Base-by-base conservation (phyloP, 1,284 basidiomycete genomes). In the Earliella scabrosa region DNA sequence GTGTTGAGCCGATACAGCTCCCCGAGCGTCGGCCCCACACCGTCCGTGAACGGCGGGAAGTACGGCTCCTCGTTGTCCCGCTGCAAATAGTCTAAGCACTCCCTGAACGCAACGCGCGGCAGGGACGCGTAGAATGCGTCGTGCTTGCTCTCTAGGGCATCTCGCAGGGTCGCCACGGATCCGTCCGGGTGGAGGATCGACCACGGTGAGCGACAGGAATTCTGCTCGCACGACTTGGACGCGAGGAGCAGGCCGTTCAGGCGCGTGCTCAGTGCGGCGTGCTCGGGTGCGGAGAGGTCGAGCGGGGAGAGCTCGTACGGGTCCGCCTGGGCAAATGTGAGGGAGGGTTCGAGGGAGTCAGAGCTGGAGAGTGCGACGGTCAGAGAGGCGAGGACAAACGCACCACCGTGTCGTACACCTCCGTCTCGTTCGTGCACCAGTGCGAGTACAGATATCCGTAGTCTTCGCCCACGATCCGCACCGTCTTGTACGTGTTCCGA, bases 351-450 rank as follows among this genome's bases (percentile, higher is more conserved):
- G 16, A 14, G 10, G 2, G 10, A 3, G 26, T 9, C 31, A 13
- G 9, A 31, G 6, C 6, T 31, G 13, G 6, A 13, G 7, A 7
- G 6, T n/a, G 8, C 14, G 24, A 29, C 14, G 13, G 20, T 24
- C 11, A 11, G 8, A 31, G 26, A 6, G 11, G n/a, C 9, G 29
- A n/a, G 9, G 6, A n/a, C 41, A n/a, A 13, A 31, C 29, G 32
- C 16, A 48, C 46, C 46, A 36, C 23, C 11, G 35, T 24, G 24
- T 48, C 46, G 21, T 48, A 48, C 21, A 18, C 21, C 46, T 48
- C 46, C 13, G 35, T 35, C 46, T 48, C 34, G 46, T 48, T 48
- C 3, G 46, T 36, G 46, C 46, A 48, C 46, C 46, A 48, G 16
- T 36, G 21, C 2, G 46, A 24, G 46, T 48, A 48, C 18, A 38